Base-by-base conservation (phyloP, 176 grass and related monocot species). In the Eragrostis curvula region DNA sequence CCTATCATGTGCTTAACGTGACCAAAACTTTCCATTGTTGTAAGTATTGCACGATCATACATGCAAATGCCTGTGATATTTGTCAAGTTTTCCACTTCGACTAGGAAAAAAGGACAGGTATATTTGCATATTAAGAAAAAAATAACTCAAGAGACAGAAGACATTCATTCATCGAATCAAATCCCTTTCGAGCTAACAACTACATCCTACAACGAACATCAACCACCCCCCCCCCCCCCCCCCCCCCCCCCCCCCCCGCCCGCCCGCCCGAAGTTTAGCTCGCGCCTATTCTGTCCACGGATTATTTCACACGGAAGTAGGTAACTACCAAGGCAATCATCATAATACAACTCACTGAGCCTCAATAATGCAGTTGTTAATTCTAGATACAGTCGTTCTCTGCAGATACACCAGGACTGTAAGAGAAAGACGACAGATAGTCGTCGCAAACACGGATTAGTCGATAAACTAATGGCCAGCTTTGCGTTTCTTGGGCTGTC, bases 321-420 rank as follows among this genome's bases (percentile, higher is more conserved):
- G 60, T 23, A 85, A 74, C 12, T 65, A 47, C 5, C 51, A 24
- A 45, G 23, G 28, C 16, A 18, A 2, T 70, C 23, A 56, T 56
- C 8, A 80, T 17, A 69, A 32, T 32, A 48, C 23, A 50, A 32
- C 3, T 6, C 67, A 7, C 20, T 36, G 49, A 27, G 7, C 12
- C 46, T 75, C 64, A 73, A 78, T 85, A 82, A 77, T 85, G 66
- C 12, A 46, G 66, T 66, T 66, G 21, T 78, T 73, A 59, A 58
- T 28, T 77, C 48, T 3, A 58, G 6, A 13, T 42, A 1, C 21
- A 62, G 58, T 56, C 40, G 66, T 66, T 55, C 72, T 71, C 45
- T 23, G 10, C 7, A 10, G 23, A 63, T 24, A 74, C 16, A 3
- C 25, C 36, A 64, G 36, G 44, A 56, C 12, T 47, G 9, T 10